Base-by-base conservation (phyloP, 352 stramenopile species). In the Phytophthora nicotianae region DNA sequence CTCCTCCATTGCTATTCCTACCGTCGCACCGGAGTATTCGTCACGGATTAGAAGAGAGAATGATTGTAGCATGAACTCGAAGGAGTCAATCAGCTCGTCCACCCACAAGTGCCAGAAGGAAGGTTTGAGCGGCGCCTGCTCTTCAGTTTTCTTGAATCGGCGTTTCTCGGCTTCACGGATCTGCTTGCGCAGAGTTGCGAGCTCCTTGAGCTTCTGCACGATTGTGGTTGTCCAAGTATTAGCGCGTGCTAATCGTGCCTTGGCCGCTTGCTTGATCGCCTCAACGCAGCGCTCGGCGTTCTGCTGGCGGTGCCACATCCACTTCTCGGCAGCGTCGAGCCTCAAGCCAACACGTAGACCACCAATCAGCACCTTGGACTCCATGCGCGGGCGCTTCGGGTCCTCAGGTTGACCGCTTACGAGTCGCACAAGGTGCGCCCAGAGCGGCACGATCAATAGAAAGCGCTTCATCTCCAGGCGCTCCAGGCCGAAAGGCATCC, bases 21-120 rank as follows among this genome's bases (percentile, higher is more conserved):
- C 57, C 16, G 72, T 79, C 16, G 73, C 59, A 1, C 60, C 63
- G 16, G 79, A 81, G 63, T 82, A 74, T 26, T 93, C 82, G 49
- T 93, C 81, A 20, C 74, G 68, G 40, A 92, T 81, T 32, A 70
- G 77, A 13, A 94, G 63, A 29, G 68, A 71, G 38, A 92, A 76
- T 6, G 58, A 58, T 14, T 73, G 50, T 57, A 91, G 50, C 8
- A 70, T 61, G 35, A 91, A 80, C 24, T 72, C 71, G 49, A 93
- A 88, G 46, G 83, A 90, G 49, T 94, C 83, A 43, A 94, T 66
- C 47, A 91, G 54, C 37, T 79, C 62, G 70, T 94, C 86, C 37
- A 91, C 49, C 21, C 75, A 68, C 35, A 61, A 19, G 24, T 92
- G 80, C 83, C 82, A 91, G 46, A 80, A 75, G 43, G 75, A 72